A percentile compares a stretch with the other conserved stretches of the same genome.
Conservation (phyloP, 257 asterid species). For the Gentiana dahurica region DNA sequence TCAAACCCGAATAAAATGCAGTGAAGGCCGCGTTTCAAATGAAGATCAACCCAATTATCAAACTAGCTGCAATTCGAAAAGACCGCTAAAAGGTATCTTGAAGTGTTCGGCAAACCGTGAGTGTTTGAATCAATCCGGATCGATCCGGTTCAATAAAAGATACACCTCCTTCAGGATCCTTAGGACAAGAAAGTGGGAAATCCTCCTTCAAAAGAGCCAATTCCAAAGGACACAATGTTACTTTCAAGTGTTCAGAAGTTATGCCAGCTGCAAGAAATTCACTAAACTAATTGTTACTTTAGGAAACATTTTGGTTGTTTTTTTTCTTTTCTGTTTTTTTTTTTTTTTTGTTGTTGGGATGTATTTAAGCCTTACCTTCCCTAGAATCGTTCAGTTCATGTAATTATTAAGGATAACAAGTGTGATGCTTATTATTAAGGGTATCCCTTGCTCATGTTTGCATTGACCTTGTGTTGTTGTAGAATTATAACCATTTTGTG, state of each 20-base stretch:
- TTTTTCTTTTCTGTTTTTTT: no score
- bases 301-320: no score
- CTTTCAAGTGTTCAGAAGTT: slow-evolving; percentile 24
- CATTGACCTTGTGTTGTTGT: no score
- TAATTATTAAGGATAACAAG: no score
- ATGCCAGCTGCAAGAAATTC: neutral
- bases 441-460: no score
- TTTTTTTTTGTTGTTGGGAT: no score
- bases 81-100: slow-evolving; percentile 53
- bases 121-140: slow-evolving; percentile 6
- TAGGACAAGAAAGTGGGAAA: slow-evolving; percentile 4
- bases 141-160: slow-evolving; percentile 5
- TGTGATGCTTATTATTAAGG: no score
- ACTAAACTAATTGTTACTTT: no score
- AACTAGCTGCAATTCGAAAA: neutral
- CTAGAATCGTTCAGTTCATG: no score
- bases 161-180: slow-evolving; percentile 10
- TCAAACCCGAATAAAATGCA: slow-evolving; percentile 5
- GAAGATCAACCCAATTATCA: slow-evolving; percentile 17
- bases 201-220: slow-evolving; percentile 41
- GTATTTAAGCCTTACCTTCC: no score
- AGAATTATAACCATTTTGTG: no score
- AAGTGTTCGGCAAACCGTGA: slow-evolving; percentile 30
- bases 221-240: slow-evolving; percentile 62
- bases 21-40: neutral